Base-by-base conservation (phyloP, 202 grass and related monocot species). In the Carex sylvatica region DNA sequence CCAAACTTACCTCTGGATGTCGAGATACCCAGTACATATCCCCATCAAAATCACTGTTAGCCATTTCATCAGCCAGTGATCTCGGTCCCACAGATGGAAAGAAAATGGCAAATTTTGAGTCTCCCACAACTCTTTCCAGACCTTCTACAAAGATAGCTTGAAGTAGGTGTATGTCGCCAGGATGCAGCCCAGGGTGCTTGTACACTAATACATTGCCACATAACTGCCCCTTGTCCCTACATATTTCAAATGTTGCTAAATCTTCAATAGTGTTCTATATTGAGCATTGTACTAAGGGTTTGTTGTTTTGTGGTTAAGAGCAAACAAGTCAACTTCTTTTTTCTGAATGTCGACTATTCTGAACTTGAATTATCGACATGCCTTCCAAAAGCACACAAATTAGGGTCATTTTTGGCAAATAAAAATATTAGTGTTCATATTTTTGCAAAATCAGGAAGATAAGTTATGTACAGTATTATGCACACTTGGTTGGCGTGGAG, bases 31-130 rank as follows among this genome's bases (percentile, higher is more conserved):
- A 97, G 26, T 97, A 97, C 44, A 92, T 85, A 77, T 97, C 90
- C 0, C 94, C 94, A 86, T 97, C 94, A 86, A 91, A 90, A 72
- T 97, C 94, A 55, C 94, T 92, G 58, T 92, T 90, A 26, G 94
- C 91, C 89, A 97, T 94, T 61, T 97, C 94, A 89, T 97, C 94
- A 26, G 91, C 89, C 74, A 97, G 84, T 70, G 94, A 97, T 40
- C 94, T 82, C 46, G 71, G 66, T 19, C 94, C 91, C 77, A 54
- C 85, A 19, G 44, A 85, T 20, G 91, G 89, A 24, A 97, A 97
- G 55, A 94, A 75, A 81, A 97, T 94, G 23, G 78, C 89, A 89
- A 90, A 92, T 89, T 91, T 97, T 28, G 91, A 85, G 84, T 88
- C 15, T 65, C 94, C 94, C 14, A 97, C 84, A 15, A 85, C 12